Percentiles rank a stretch among this genome's conserved stretches.
Conservation (phyloP, 257 asterid species). For the Solanum appendiculatum region DNA sequence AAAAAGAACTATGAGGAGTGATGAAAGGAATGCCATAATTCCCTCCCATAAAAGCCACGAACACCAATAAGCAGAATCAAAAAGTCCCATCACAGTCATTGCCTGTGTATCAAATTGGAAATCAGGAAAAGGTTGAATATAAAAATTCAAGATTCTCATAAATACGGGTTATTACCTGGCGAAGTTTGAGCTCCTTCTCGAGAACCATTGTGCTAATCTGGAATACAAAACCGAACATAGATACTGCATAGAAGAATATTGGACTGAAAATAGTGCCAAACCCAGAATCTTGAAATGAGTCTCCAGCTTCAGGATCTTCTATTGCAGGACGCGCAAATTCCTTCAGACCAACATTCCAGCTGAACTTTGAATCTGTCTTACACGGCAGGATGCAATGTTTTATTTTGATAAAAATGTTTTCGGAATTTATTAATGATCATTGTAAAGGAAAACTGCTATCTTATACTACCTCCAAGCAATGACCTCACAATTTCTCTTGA, state of each 20-base stretch:
- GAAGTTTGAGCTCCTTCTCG: constrained; percentile 44
- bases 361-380: constrained; percentile 23
- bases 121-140: neutral
- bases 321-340: constrained; percentile 26
- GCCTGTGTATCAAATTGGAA: constrained; percentile 14
- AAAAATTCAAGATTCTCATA: neutral
- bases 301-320: neutral
- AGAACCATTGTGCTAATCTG: constrained; percentile 24
- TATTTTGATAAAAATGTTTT: neutral
- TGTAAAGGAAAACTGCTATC: neutral
- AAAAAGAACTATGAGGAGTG: constrained; percentile 20
- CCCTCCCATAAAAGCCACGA: constrained; percentile 37
- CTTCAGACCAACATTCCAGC: constrained; percentile 22
- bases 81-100: constrained; percentile 37
- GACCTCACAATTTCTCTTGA: constrained; percentile 31
- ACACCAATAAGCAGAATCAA: constrained; percentile 32
- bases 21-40: constrained; percentile 19
- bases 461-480: constrained; percentile 21
- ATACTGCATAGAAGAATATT: constrained; percentile 15
- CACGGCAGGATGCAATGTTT: neutral
- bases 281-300: neutral
- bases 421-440: neutral
- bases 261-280: neutral
- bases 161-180: constrained; percentile 20
- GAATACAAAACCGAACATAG: constrained; percentile 27